Percentiles rank a stretch among this genome's conserved stretches.
phyloP scores from a whole-genome alignment of 495 filamentous ascomycete genomes.

The Hyaloscypha variabilis region DNA sequence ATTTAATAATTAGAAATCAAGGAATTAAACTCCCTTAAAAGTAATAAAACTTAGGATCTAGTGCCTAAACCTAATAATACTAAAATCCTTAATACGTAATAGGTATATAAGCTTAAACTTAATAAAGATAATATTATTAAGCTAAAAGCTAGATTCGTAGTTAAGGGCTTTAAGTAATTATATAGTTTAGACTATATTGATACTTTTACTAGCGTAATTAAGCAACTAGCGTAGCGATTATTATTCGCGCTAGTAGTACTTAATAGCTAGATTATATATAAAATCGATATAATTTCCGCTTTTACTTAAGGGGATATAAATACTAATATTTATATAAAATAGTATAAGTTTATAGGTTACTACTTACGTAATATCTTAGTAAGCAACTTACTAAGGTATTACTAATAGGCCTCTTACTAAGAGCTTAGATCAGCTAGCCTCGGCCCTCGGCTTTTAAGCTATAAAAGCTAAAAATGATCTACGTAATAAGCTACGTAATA shows the following conservation, averaged over 20 bases:
- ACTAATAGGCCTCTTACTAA: no score
- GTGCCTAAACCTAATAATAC: constrained; percentile 4
- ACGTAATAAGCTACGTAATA: no score
- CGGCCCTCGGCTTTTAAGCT: no score
- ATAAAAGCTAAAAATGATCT: no score
- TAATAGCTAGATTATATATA: constrained; percentile 19
- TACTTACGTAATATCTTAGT: no score
- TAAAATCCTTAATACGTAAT: constrained; percentile 14
- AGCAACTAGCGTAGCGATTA: constrained; percentile 24
- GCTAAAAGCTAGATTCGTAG: constrained; percentile 26
- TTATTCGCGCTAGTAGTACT: constrained; percentile 16
- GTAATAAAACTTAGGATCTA: neutral
- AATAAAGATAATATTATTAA: constrained; percentile 16
- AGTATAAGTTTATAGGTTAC: no score
- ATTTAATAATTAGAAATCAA: no score
- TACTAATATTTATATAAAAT: neutral
- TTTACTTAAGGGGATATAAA: constrained; percentile 21
- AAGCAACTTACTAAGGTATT: no score
- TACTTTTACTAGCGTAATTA: constrained; percentile 16
- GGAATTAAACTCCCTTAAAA: no score
- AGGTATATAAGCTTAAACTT: constrained; percentile 16
- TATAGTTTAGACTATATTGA: constrained; percentile 23
- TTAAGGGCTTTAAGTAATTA: constrained; percentile 21
- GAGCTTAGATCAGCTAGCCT: no score
- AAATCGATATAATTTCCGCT: constrained; percentile 20